Conservation (phyloP, 2,329 filamentous ascomycete genomes). For the Alternaria solani region DNA sequence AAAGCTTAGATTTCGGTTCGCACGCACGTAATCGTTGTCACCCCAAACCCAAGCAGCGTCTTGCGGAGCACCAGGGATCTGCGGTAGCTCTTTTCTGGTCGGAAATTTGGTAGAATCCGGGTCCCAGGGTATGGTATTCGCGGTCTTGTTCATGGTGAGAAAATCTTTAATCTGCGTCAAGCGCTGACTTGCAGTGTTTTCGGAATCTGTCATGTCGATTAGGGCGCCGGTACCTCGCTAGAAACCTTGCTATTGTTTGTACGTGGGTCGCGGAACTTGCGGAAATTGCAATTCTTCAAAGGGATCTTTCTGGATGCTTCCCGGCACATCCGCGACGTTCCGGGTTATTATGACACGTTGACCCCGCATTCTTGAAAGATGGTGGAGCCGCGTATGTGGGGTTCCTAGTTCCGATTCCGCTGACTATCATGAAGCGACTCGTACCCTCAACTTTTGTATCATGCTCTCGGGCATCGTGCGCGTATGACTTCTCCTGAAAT, state of each 20-base stretch:
- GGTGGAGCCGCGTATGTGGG: not conserved
- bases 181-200: constrained; percentile 45
- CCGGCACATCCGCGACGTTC: not conserved
- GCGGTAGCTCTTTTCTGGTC: constrained; percentile 61
- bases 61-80: constrained; percentile 61
- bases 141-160: constrained; percentile 56
- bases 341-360: constrained; percentile 7
- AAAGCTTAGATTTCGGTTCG: not conserved
- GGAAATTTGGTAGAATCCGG: constrained; percentile 63
- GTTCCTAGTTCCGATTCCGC: not conserved
- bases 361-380: constrained; percentile 10
- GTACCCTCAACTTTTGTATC: not conserved
- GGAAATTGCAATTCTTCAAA: not conserved
- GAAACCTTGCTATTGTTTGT: not conserved
- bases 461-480: not conserved
- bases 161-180: constrained; percentile 57
- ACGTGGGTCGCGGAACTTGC: not conserved
- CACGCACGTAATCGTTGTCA: constrained; percentile 59
- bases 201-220: constrained; percentile 44
- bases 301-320: not conserved
- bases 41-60: constrained; percentile 70
- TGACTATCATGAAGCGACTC: constrained; percentile 1
- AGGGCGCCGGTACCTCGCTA: not conserved
- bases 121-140: constrained; percentile 62
- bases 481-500: not conserved